Conservation (phyloP, 163 green algal genomes). For the Smithsoniella earleae region DNA sequence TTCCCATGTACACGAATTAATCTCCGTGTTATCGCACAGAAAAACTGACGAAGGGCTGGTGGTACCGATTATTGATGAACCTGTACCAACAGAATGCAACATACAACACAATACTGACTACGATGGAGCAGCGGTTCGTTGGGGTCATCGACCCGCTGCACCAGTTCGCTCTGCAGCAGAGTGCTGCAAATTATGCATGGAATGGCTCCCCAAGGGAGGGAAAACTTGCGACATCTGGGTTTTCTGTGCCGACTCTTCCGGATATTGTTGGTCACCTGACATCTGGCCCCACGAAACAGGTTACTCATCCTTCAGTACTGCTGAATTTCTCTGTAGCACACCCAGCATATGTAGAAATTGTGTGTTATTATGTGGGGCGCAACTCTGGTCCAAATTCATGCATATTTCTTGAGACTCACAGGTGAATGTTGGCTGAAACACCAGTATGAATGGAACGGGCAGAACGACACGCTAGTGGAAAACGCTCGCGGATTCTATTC, state of each 20-base stretch:
- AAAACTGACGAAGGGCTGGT: neutral
- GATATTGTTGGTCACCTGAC: neutral
- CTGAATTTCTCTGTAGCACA: too few species aligned
- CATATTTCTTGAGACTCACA: too few species aligned
- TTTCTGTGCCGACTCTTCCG: neutral
- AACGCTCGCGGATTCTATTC: neutral
- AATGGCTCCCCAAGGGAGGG: neutral
- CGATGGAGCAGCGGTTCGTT: neutral
- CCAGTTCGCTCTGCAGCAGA: neutral
- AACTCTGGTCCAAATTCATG: too few species aligned
- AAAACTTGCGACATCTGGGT: neutral
- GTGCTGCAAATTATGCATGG: neutral
- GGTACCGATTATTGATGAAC: neutral
- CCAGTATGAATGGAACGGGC: neutral
- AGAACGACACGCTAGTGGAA: neutral
- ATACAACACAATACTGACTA: neutral
- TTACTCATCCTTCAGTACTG: too few species aligned
- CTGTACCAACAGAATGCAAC: neutral
- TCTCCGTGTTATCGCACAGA: too few species aligned
- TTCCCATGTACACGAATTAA: too few species aligned
- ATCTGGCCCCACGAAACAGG: neutral
- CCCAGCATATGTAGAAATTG: too few species aligned
- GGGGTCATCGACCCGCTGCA: neutral
- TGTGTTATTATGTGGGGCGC: too few species aligned
- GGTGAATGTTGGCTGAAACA: constrained; percentile 1